These are phyloP conservation scores for Ceratocystiopsis sp. DNA, from an alignment of 2,329 filamentous ascomycete species.

Conservation along the genomic window DNA sequence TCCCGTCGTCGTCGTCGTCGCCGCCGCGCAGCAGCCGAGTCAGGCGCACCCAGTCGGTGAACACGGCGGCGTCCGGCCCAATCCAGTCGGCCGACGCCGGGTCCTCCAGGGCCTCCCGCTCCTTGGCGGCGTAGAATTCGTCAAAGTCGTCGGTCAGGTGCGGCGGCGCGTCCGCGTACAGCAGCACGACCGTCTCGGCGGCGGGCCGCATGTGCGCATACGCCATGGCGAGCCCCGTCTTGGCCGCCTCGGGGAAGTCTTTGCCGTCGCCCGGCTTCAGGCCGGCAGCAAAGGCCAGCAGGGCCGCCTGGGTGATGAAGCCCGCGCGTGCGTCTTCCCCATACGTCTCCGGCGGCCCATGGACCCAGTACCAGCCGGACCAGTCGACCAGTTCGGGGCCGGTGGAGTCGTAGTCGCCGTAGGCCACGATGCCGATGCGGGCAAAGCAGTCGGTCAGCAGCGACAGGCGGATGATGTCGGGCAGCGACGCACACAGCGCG, in stretches of 20 bases:
- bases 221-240: constrained; percentile 29
- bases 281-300: constrained; percentile 19
- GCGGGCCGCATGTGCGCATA: constrained; percentile 28
- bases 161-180: constrained; percentile 22
- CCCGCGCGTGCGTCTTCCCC: too few relatives aligned
- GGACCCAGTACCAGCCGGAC: constrained; percentile 27
- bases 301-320: constrained; percentile 5
- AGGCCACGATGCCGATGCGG: constrained; percentile 31
- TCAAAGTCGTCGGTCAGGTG: constrained; percentile 8
- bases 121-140: constrained; percentile 15
- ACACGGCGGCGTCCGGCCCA: constrained; percentile 18
- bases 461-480: constrained; percentile 32
- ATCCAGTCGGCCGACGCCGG: constrained; percentile 9
- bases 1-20: too few relatives aligned
- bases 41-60: constrained; percentile 27
- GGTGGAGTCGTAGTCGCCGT: constrained; percentile 33
- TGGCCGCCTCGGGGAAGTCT: constrained; percentile 30
- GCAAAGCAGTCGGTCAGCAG: constrained; percentile 30
- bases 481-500: constrained; percentile 27
- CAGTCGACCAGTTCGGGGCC: constrained; percentile 22
- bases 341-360: constrained; percentile 1
- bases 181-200: constrained; percentile 32
- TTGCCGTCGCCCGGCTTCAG: constrained; percentile 19
- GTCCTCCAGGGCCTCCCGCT: constrained; percentile 11
- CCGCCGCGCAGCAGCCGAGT: constrained; percentile 17